These are phyloP conservation scores for Diaporthe citri DNA, from an alignment of 2,329 filamentous ascomycete genomes.

Conservation along the genomic window DNA sequence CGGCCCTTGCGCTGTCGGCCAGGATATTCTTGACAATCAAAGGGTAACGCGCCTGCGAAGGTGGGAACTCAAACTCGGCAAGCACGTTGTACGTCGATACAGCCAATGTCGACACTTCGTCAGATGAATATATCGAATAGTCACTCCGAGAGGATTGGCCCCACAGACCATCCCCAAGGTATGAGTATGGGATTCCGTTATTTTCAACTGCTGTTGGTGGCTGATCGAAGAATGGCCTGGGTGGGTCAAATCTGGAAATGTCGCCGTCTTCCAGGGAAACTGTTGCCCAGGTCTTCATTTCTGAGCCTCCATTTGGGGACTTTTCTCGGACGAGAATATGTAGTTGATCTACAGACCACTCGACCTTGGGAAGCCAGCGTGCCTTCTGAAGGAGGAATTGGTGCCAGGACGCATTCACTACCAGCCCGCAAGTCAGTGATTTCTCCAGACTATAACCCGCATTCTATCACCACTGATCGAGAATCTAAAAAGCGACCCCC, in stretches of 20 bases:
- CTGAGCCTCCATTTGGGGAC: constrained; percentile 46
- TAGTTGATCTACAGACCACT: constrained; percentile 63
- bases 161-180: constrained; percentile 40
- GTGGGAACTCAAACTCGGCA: constrained; percentile 63
- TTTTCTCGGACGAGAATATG: constrained; percentile 66
- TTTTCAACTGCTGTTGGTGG: neutral
- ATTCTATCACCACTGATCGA: too few species aligned
- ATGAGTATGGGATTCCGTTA: constrained; percentile 34
- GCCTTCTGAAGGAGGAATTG: constrained; percentile 66
- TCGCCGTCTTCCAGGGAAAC: constrained; percentile 52
- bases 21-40: constrained; percentile 60
- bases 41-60: constrained; percentile 56
- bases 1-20: constrained; percentile 55
- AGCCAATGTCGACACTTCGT: constrained; percentile 42
- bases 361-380: constrained; percentile 58
- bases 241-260: constrained; percentile 44
- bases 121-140: neutral
- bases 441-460: neutral
- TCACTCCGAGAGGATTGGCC: neutral
- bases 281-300: constrained; percentile 70
- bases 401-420: constrained; percentile 55
- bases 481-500: too few species aligned
- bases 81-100: constrained; percentile 67
- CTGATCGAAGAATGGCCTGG: constrained; percentile 43
- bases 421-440: neutral